phyloP scores from a whole-genome alignment of 148 eudicot genomes.

The Vaccinium myrtillus region DNA sequence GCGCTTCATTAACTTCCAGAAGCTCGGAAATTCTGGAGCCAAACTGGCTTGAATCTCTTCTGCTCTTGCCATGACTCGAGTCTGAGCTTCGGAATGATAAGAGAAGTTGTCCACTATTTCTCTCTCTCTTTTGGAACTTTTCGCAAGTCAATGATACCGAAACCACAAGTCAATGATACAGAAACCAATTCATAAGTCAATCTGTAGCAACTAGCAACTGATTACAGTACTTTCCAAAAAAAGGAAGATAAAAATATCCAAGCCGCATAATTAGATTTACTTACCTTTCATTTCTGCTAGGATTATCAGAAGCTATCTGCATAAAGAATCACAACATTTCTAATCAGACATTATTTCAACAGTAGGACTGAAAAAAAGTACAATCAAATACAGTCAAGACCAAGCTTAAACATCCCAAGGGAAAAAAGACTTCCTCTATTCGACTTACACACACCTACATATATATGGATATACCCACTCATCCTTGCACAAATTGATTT shows the following conservation, averaged over 20 bases:
- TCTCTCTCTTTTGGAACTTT: neutral
- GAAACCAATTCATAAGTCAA: neutral
- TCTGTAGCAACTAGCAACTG: neutral
- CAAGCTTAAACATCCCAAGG: neutral
- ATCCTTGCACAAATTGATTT: neutral
- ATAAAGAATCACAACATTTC: neutral
- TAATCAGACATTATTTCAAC: neutral
- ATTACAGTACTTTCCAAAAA: neutral
- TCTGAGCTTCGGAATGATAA: neutral
- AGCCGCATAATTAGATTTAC: neutral
- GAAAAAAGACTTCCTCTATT: neutral
- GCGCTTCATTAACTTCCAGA: neutral
- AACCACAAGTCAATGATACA: neutral
- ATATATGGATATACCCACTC: neutral
- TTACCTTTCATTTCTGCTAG: neutral
- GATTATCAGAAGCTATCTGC: slow-evolving; percentile 11
- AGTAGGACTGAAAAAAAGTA: neutral
- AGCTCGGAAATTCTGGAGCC: neutral
- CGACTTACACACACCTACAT: neutral
- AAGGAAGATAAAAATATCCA: neutral
- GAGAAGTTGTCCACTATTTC: neutral
- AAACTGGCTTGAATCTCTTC: neutral
- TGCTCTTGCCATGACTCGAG: neutral
- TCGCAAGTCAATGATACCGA: neutral
- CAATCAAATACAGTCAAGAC: neutral